Conservation (phyloP, 129 eudicot genomes). For the Tanacetum coccineum region DNA sequence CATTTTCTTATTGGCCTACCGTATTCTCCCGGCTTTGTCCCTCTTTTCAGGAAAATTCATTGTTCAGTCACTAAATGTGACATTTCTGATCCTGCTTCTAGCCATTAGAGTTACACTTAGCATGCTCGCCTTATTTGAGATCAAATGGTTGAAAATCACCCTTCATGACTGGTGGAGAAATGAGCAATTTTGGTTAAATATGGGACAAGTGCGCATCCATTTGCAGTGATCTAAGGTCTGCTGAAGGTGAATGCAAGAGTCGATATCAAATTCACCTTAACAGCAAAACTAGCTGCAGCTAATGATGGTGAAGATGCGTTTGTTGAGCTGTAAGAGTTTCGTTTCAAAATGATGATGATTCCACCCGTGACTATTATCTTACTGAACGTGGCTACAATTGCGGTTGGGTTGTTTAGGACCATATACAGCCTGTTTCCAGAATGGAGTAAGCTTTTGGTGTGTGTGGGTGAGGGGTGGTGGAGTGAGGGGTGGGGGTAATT, state of each 20-base stretch:
- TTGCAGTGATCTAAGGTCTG: conserved; percentile 63
- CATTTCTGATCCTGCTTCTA: conserved; percentile 51
- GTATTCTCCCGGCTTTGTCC: conserved; percentile 57
- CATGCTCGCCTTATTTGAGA: conserved; percentile 51
- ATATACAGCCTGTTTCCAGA: conserved; percentile 58
- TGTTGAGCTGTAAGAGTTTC: conserved; percentile 54
- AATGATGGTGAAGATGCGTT: conserved; percentile 67
- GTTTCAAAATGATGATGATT: conserved; percentile 59
- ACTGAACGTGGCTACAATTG: conserved; percentile 50
- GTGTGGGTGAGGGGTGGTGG: too few species aligned
- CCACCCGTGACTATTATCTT: conserved; percentile 60
- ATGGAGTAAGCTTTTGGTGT: too few species aligned
- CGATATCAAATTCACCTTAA: conserved; percentile 57
- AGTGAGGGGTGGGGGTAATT: too few species aligned
- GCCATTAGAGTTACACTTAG: conserved; percentile 51
- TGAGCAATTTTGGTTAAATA: conserved; percentile 71
- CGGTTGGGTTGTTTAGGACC: conserved; percentile 61
- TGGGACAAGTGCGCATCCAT: conserved; percentile 63
- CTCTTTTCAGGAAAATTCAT: conserved; percentile 65
- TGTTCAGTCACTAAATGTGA: conserved; percentile 52
- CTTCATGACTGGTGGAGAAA: conserved; percentile 69
- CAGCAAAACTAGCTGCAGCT: conserved; percentile 58
- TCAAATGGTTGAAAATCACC: conserved; percentile 64
- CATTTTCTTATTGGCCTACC: conserved; percentile 44
- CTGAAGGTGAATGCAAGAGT: conserved; percentile 64